These are phyloP conservation scores for Scheffersomyces spartinae DNA, from an alignment of 805 yeast species.

Conservation along the genomic window DNA sequence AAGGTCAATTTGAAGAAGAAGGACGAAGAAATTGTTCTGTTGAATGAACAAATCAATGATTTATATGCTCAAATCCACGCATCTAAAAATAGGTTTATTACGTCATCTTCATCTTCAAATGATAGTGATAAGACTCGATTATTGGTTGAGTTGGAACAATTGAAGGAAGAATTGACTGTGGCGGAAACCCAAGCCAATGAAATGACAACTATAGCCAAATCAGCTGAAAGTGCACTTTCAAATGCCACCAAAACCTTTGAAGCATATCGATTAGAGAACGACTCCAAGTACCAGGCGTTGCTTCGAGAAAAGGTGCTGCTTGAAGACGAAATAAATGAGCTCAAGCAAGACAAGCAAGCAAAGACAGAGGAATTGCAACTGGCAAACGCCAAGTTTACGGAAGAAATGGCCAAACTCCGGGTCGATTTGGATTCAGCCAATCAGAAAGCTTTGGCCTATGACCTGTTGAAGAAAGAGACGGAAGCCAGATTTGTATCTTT, in stretches of 20 bases:
- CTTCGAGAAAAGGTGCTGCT: conserved; percentile 14
- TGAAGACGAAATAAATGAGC: conserved; percentile 17
- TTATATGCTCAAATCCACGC: conserved; percentile 2
- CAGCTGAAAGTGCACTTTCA: conserved; percentile 55
- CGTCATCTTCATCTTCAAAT: conserved; percentile 1
- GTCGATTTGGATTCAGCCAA: conserved; percentile 22
- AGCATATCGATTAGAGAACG: conserved; percentile 15
- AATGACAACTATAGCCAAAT: conserved; percentile 48
- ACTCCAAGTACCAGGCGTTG: conserved; percentile 10
- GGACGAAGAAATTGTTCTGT: conserved; percentile 23
- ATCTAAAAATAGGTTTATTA: conserved; percentile 1
- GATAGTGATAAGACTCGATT: conserved; percentile 5
- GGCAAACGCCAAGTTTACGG: conserved; percentile 2
- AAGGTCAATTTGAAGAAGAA: conserved; percentile 33
- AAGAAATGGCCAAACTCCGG: conserved; percentile 15
- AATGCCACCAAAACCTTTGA: conserved; percentile 45
- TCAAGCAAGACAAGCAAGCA: conserved; percentile 14
- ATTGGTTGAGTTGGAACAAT: conserved; percentile 28
- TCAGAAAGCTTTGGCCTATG: conserved; percentile 23
- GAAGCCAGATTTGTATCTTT: conserved; percentile 17
- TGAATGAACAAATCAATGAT: conserved; percentile 23
- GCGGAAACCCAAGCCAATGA: conserved; percentile 51
- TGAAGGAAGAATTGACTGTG: conserved; percentile 42
- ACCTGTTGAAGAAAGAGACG: conserved; percentile 19
- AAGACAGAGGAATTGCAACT: conserved; percentile 1